These are phyloP conservation scores for Debaryomyces hansenii DNA, from an alignment of 805 yeast species.

Conservation along the genomic window DNA sequence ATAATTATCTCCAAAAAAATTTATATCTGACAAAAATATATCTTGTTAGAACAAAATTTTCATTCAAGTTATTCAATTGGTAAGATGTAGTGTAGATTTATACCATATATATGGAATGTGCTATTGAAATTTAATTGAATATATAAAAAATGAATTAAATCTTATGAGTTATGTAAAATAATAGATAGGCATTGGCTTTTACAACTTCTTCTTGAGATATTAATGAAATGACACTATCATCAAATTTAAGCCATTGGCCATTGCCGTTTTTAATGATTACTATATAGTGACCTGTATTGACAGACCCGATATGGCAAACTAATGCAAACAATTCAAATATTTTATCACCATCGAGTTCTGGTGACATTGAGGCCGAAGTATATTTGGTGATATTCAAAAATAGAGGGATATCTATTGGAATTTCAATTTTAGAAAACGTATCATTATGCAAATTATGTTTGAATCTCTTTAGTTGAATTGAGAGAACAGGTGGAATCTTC, in stretches of 20 bases:
- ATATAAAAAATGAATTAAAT: conserved; percentile 13
- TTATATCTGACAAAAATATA: no score
- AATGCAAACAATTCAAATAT: conserved; percentile 83
- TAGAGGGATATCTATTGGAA: conserved; percentile 70
- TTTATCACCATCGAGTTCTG: conserved; percentile 27
- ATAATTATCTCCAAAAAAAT: no score
- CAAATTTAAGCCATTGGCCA: conserved; percentile 87
- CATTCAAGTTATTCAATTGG: no score
- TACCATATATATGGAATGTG: no score
- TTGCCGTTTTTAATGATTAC: conserved; percentile 71
- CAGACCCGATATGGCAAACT: conserved; percentile 87
- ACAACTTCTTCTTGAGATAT: conserved; percentile 66
- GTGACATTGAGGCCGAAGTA: conserved; percentile 17
- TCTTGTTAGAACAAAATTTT: no score
- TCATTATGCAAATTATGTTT: conserved; percentile 53
- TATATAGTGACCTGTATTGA: conserved; percentile 93
- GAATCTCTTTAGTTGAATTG: conserved; percentile 82
- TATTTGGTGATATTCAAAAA: conserved; percentile 72
- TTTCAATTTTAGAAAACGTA: conserved; percentile 69
- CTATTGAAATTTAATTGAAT: no score
- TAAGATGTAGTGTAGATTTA: no score
- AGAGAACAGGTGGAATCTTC: conserved; percentile 72
- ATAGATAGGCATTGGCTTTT: conserved; percentile 73
- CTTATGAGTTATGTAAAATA: conserved; percentile 63
- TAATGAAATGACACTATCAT: conserved; percentile 78